Base-by-base conservation (phyloP, 129 eudicot genomes). In the Flaveria trinervia region DNA sequence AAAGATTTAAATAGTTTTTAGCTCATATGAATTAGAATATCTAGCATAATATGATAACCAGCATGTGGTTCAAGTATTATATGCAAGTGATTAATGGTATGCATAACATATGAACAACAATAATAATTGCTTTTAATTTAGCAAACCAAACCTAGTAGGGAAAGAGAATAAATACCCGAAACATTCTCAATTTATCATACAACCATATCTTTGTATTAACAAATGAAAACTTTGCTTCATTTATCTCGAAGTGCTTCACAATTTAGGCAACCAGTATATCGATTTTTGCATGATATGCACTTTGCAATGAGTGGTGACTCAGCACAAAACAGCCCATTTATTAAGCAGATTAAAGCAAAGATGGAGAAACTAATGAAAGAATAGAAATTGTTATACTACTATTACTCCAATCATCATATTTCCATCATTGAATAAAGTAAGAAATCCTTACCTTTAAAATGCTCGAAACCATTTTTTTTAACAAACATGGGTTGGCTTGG, bases 381-480 rank as follows among this genome's bases (percentile, higher is more conserved):
- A 55, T 16, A 22, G 11, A 64, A 28, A 48, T 25, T 43, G 8
- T 39, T 44, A 51, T 10, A 51, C 41, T 49, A 71, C 18, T 46
- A 56, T 26, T 57, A 18, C 22, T 78, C 23, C 20, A 56, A n/a
- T 41, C 22, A 49, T 36, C 43, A 45, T 62, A 23, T 66, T 44
- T 45, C 74, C 74, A 73, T 73, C 69, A 12, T 13, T 48, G 45
- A 25, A 56, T 16, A 56, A 46, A 72, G 41, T 11, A 70, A 8
- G 16, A 30, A 48, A 20, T 54, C 5, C 3, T 65, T 74, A 82
- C 78, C 83, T 76, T 83, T 85, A 71, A 88, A 85, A 74, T 88
- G 83, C 76, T 78, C 80, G 20, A 79, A 72, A 26, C 81, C 85
- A 67, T 71, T 54, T 71, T 54, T 89, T 68, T 84, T 88, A 68